Evolutionary conservation across 106 monocot genomes (phyloP).

Genomic region (Dendrobium catenatum): DNA sequence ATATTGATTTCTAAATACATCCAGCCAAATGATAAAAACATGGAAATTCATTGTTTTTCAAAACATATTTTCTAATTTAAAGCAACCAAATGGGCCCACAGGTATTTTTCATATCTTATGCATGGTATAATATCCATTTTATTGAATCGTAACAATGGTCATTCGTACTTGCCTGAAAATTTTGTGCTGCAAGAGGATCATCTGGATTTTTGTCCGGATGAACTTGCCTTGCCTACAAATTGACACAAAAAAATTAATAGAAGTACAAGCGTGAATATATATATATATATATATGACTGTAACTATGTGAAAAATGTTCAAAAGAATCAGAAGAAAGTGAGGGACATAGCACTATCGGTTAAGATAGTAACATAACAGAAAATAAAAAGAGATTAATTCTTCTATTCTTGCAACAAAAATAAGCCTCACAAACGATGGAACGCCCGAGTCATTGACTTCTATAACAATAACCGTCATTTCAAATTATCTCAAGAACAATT

Average conservation of each 20-base stretch:
- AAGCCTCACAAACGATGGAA: not conserved
- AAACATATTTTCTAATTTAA: not conserved
- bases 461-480: not conserved
- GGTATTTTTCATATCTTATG: not conserved
- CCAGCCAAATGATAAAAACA: not conserved
- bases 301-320: not conserved
- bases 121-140: not conserved
- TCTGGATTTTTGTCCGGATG: slow-evolving; percentile 21
- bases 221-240: slow-evolving; percentile 23
- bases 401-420: not conserved
- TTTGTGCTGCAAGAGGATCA: slow-evolving; percentile 22
- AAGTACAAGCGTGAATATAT: not conserved
- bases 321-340: not conserved
- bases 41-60: not conserved
- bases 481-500: not conserved
- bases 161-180: slow-evolving; percentile 20
- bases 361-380: not conserved
- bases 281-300: not conserved
- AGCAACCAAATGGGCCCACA: not conserved
- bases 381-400: not conserved
- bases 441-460: not conserved
- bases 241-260: not conserved
- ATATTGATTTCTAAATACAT: not conserved
- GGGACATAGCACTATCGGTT: not conserved
- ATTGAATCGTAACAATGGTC: not conserved